Evolutionary conservation across 2,329 filamentous ascomycete genomes (phyloP), one percentile per base, ranked within the genome.

Genomic region (Emmonsiellopsis sp.): DNA sequence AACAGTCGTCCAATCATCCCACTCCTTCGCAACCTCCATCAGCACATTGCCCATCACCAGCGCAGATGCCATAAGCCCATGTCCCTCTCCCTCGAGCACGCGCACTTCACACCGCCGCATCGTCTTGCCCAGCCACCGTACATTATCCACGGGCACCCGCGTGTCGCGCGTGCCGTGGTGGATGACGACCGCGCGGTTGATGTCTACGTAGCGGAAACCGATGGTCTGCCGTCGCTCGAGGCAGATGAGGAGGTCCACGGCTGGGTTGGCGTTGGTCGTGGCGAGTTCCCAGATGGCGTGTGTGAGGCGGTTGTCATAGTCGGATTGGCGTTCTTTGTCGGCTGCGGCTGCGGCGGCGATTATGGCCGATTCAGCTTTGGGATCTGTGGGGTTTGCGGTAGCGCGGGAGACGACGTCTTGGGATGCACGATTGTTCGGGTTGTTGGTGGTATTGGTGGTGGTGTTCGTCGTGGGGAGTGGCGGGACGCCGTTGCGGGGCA

Each of bases 121-220:
- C 42, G 87, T 87, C 70, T 91, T 91, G 55, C 90, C 91, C 7
- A 98, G 79, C 93, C 93, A 98, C 59, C 86, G 81, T 20, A 96
- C 89, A 64, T 98, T 98, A 54, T 95, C 93, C 11, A 95, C 86
- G 0, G 93, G 93, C 1, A 98, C 93, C 26, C 93, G 82, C 6
- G 86, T 90, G 65, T 98, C 93, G 62, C 87, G 84, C 64, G 83
- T 89, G 38, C 93, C 93, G 67, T 98, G 93, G 64, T 96, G 92
- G 59, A 98, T 95, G 26, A 96, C 86, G 0, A 97, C 87, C 0
- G 89, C 82, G 7, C 90, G 82, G 5, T 87, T 94, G 60, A 98
- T 95, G 66, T 98, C 93, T 15, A 95, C 92, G 66, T 98, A 98
- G 49, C 91, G 84, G 73, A 98, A 98, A 0, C 93, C 93, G 62